Evolutionary conservation across 192 early-diverging fungal species (phyloP), one percentile per base, ranked within the genome.

Genomic region (Haplosporangium gracile): DNA sequence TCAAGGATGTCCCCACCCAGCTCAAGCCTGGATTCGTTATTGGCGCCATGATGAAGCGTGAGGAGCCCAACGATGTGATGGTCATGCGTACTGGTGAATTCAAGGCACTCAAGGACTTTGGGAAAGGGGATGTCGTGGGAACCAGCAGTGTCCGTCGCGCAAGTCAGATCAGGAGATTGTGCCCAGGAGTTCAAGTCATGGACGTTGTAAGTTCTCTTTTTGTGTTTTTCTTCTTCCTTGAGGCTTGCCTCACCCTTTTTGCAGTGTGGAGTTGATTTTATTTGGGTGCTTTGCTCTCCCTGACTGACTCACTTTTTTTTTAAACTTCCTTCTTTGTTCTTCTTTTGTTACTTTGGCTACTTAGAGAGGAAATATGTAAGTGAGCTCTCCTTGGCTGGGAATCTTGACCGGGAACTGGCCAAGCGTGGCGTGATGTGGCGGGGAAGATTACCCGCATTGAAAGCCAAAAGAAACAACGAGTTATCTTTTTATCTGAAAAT

Each of bases 1-100:
- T 99, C 45, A 99, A 99, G 89, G 98, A 99, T 81, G 88, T 99
- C 71, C 97, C 97, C 18, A 98, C 98, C 36, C 91, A 88, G 39
- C 82, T 98, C 53, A 97, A 97, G 13, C 83, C 88, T 9, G 95
- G 96, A 53, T 97, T 98, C 96, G 68, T 84, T 0, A 81, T 99
- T 40, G 96, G 93, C 2, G 97, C 97, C 0, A 92, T 98, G 34
- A 85, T 96, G 72, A 92, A 95, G 87, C 89, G 98, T n/a, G 97
- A 96, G 76, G 95, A 99, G 87, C 96, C 97, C 2, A 88, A 96
- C 51, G 98, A 99, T 90, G 96, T 94, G 29, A 89, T 99, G 26
- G 92, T 98, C 45, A 90, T 97, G 89, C 91, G 87, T n/a, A 34
- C 60, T 5, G 82, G 80, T 16, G 79, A 80, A 32, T 82, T 75